Base-by-base conservation (phyloP, 2,329 filamentous ascomycete species). In the Fusarium sarcochroum region DNA sequence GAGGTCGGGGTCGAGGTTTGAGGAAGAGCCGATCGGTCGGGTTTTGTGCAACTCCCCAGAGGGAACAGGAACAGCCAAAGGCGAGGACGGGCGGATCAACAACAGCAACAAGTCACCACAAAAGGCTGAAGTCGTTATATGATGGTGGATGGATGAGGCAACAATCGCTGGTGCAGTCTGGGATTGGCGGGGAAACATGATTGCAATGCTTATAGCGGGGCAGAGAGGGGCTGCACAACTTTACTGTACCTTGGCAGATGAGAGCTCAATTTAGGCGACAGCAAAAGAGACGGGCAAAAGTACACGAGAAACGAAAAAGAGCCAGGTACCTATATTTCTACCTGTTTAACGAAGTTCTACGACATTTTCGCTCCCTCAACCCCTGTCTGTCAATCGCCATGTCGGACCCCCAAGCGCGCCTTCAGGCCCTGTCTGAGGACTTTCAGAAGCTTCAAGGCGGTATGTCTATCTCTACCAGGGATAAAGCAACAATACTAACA, bases 401-500 rank as follows among this genome's bases (percentile, higher is more conserved):
- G 90, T 87, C 90, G 58, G 90, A 93, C 66, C 80, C 87, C 67
- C 93, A 97, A 78, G 91, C 91, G 65, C 88, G 88, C 75, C 85
- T 98, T 25, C 94, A 98, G 82, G 83, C 86, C 53, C 87, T 98
- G 42, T 94, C 93, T 1, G 94, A 98, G 52, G 91, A 97, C 69
- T 98, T 92, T 78, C 91, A 94, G 77, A 91, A 91, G 76, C 84
- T 98, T 27, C 94, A 98, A 81, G 89, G 91, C 80, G 94, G 94
- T 93, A 78, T 66, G 80, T 73, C 53, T 32, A 21, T 35, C 13
- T 37, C 11, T 21, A 9, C 35, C 35, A 32, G 30, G 56, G 14
- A 13, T 7, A 13, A 18, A 17, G 21, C 54, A 20, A 32, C 25
- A 18, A 30, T 49, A n/a, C 66, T 73, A 35, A 73, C 49, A 40